phyloP scores from a whole-genome alignment of 306 rosid species.

The Chamaecrista fasciculata region DNA sequence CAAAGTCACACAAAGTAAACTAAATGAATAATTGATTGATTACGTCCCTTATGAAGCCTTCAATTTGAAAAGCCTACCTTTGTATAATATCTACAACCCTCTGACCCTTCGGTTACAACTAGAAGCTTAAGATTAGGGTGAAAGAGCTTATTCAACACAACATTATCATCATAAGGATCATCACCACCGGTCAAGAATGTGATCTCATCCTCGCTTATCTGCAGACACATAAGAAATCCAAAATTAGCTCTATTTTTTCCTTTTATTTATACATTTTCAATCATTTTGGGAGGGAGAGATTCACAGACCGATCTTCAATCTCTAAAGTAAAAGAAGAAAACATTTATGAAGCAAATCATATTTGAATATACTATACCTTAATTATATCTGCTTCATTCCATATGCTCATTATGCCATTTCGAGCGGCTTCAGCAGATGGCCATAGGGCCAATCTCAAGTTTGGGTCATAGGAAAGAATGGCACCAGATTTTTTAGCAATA shows the following conservation, averaged over 20 bases:
- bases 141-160: conserved; percentile 67
- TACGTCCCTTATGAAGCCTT: background rate
- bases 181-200: conserved; percentile 70
- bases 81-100: conserved; percentile 81
- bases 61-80: conserved; percentile 42
- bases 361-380: conserved; percentile 47
- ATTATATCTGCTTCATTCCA: conserved; percentile 87
- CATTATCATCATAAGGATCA: conserved; percentile 66
- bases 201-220: conserved; percentile 82
- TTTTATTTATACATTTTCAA: too few species aligned
- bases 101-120: conserved; percentile 72
- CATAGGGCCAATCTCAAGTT: conserved; percentile 83
- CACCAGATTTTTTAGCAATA: conserved; percentile 67
- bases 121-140: conserved; percentile 71
- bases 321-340: background rate
- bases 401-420: conserved; percentile 69
- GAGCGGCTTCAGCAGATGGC: conserved; percentile 81
- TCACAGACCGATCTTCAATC: background rate
- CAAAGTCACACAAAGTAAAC: background rate
- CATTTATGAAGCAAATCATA: background rate
- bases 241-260: background rate
- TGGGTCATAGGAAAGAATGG: conserved; percentile 89
- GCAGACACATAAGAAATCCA: conserved; percentile 33
- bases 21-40: conserved; percentile 6
- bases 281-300: background rate